Percentiles rank a stretch among this genome's conserved stretches.
Evolutionary conservation across 2,329 filamentous ascomycete genomes (phyloP).

Genomic region (Xylaria arbuscula): DNA sequence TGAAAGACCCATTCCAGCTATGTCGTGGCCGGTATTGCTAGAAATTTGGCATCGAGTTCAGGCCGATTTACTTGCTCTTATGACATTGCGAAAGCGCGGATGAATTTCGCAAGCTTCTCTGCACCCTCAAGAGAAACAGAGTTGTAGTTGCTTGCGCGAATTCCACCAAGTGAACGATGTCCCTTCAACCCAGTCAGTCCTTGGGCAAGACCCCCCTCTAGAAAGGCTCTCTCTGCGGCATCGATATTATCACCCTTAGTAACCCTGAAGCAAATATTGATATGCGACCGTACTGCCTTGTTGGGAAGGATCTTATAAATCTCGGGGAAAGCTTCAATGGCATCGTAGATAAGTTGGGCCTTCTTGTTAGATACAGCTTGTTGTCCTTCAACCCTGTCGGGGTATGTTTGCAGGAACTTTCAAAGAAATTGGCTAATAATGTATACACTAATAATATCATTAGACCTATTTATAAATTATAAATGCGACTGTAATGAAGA

Average conservation of each 20-base stretch:
- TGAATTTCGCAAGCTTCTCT: slow-evolving; percentile 70
- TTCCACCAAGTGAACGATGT: slow-evolving; percentile 88
- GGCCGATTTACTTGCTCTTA: too few relatives aligned
- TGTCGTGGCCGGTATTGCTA: too few relatives aligned
- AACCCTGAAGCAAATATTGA: slow-evolving; percentile 96
- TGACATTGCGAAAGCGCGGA: slow-evolving; percentile 6
- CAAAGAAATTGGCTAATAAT: slow-evolving; percentile 88
- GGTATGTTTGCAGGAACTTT: slow-evolving; percentile 73
- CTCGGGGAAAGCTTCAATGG: slow-evolving; percentile 77
- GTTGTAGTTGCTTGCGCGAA: slow-evolving; percentile 87
- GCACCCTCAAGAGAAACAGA: slow-evolving; percentile 76
- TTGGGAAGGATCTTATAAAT: slow-evolving; percentile 82
- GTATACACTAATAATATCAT: slow-evolving; percentile 71
- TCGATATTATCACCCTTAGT: slow-evolving; percentile 65
- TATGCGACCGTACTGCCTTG: slow-evolving; percentile 80
- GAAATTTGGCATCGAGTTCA: too few relatives aligned
- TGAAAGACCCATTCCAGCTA: too few relatives aligned
- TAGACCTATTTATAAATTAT: not conserved
- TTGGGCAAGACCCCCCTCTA: slow-evolving; percentile 74
- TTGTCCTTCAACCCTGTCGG: slow-evolving; percentile 79
- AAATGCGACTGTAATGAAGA: not conserved
- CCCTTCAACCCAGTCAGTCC: slow-evolving; percentile 87
- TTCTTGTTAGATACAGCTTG: slow-evolving; percentile 79
- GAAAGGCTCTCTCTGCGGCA: slow-evolving; percentile 81
- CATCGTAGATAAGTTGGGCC: slow-evolving; percentile 78